Conservation (phyloP, 495 filamentous ascomycete species). For the Aspergillus baeticus region DNA sequence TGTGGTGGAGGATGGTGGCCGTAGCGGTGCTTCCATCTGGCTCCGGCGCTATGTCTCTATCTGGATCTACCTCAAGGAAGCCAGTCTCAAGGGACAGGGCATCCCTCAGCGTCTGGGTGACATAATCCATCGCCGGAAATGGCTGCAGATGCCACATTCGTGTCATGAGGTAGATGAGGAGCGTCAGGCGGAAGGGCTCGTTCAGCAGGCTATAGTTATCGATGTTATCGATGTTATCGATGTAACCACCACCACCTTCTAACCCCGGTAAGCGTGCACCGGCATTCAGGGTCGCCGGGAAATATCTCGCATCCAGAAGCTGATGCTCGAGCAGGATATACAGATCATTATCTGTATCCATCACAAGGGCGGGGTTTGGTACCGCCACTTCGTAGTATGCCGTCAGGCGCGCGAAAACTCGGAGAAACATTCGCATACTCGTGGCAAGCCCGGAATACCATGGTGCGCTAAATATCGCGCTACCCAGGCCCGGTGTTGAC, state of each 20-base stretch:
- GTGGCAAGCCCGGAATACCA: slow-evolving; percentile 1
- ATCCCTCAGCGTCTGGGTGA: neutral
- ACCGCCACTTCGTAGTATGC: slow-evolving; percentile 1
- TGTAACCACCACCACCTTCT: too few species aligned
- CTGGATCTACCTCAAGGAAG: too few species aligned
- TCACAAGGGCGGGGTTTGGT: neutral
- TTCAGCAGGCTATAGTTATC: neutral
- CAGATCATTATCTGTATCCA: slow-evolving; percentile 9
- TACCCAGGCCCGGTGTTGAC: neutral
- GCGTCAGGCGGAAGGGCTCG: slow-evolving; percentile 4
- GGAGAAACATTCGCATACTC: neutral
- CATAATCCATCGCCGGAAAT: neutral
- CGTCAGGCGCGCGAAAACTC: neutral
- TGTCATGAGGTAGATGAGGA: slow-evolving; percentile 1
- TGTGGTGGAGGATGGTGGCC: too few species aligned
- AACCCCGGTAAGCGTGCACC: too few species aligned
- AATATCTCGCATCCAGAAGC: neutral
- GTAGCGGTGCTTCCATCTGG: neutral
- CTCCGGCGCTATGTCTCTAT: too few species aligned
- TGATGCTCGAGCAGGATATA: slow-evolving; percentile 6
- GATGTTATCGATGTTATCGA: too few species aligned
- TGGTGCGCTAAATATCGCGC: neutral
- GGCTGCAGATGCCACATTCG: slow-evolving; percentile 10
- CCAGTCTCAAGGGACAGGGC: neutral
- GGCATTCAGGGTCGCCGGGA: neutral